Evolutionary conservation across 192 early-diverging fungal species (phyloP).

Genomic region (Podila verticillata): DNA sequence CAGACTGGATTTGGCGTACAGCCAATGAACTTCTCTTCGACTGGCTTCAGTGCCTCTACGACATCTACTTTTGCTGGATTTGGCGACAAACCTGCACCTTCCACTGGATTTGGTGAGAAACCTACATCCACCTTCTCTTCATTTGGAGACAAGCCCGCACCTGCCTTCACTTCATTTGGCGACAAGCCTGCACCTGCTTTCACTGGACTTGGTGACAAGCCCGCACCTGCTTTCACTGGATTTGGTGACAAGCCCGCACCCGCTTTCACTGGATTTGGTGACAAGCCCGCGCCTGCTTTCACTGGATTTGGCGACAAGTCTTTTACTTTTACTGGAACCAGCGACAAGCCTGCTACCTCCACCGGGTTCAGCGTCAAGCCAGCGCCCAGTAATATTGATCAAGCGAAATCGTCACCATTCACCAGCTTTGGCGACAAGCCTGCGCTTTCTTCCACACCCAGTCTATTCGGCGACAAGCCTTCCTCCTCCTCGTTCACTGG

Average conservation of each 20-base stretch:
- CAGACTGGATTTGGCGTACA: no score
- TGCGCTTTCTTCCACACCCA: not conserved
- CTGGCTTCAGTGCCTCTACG: not conserved
- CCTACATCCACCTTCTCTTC: no score
- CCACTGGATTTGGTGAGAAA: no score
- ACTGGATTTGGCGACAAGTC: not conserved
- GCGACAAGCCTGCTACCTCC: no score
- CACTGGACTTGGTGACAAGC: not conserved
- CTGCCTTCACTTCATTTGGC: no score
- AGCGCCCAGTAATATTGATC: not conserved
- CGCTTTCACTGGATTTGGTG: not conserved
- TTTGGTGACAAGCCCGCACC: not conserved
- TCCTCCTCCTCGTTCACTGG: not conserved
- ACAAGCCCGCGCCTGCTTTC: not conserved
- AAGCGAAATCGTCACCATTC: no score
- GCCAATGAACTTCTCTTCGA: not conserved
- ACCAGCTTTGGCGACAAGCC: slow-evolving; percentile 1
- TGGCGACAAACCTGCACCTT: not conserved
- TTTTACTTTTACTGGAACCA: no score
- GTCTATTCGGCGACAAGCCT: not conserved
- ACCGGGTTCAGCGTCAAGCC: not conserved
- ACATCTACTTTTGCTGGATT: not conserved
- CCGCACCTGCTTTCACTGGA: not conserved
- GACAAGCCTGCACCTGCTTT: no score
- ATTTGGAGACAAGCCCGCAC: not conserved